Evolutionary conservation across 225 moss, liverwort and hornwort genomes (phyloP).

Genomic region (Neckera pumila): DNA sequence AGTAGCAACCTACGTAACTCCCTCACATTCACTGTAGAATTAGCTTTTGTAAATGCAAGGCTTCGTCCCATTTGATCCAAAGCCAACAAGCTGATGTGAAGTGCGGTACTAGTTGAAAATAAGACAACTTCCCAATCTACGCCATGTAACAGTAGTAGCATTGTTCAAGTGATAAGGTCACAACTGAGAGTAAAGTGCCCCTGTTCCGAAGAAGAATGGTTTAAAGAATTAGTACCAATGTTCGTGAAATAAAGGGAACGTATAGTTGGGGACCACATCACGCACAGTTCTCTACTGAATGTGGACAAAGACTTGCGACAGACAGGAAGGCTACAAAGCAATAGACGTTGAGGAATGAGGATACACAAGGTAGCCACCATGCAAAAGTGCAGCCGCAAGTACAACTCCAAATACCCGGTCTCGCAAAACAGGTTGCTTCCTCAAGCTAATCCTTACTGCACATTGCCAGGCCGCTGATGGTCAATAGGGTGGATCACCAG

Average conservation of each 20-base stretch:
- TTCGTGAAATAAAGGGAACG: background rate
- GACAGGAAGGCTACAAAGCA: background rate
- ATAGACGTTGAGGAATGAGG: slow-evolving; percentile 16
- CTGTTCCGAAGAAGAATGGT: too few species aligned
- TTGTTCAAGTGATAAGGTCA: too few species aligned
- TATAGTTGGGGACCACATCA: too few species aligned
- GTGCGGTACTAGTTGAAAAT: background rate
- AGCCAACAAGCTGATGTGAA: background rate
- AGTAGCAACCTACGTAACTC: background rate
- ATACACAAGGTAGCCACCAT: slow-evolving; percentile 99
- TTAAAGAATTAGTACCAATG: background rate
- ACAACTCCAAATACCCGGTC: slow-evolving; percentile 85
- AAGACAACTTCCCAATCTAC: background rate
- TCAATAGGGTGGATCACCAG: background rate
- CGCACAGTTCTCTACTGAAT: background rate
- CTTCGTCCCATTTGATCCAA: background rate
- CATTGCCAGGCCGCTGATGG: background rate
- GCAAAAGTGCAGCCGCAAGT: slow-evolving; percentile 79
- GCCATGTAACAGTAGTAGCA: background rate
- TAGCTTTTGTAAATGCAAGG: background rate
- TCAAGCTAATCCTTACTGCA: slow-evolving; percentile 93
- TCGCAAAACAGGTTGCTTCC: slow-evolving; percentile 66
- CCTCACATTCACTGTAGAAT: background rate
- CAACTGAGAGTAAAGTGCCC: background rate
- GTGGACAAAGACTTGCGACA: background rate